These are phyloP conservation scores for Oenanthe javanica DNA, from an alignment of 140 eudicot species.

Conservation along the genomic window DNA sequence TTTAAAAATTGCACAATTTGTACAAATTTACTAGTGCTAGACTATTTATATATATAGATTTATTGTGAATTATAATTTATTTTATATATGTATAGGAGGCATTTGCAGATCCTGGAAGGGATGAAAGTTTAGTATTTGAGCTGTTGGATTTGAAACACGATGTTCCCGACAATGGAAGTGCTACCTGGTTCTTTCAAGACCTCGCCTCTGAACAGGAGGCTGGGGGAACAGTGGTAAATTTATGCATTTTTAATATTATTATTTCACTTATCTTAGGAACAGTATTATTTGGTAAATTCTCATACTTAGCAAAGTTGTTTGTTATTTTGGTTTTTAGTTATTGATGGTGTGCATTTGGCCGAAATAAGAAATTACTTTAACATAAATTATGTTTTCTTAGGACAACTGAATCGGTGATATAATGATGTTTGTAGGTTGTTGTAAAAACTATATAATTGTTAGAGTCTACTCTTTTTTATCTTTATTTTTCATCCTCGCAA, in stretches of 20 bases:
- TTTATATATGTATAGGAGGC: slow-evolving; percentile 50
- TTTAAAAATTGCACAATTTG: too few relatives aligned
- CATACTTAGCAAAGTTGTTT: neutral
- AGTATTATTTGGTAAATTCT: too few relatives aligned
- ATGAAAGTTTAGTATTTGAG: slow-evolving; percentile 74
- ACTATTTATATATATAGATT: neutral
- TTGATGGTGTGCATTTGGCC: neutral
- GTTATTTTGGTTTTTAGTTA: neutral
- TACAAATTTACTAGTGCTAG: too few relatives aligned
- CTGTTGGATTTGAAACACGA: slow-evolving; percentile 65
- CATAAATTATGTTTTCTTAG: neutral
- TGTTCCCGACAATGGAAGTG: slow-evolving; percentile 72
- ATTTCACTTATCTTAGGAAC: too few relatives aligned
- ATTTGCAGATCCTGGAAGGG: slow-evolving; percentile 76
- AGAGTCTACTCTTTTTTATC: neutral
- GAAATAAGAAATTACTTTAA: too few relatives aligned
- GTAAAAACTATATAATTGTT: too few relatives aligned
- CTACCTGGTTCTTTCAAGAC: slow-evolving; percentile 92
- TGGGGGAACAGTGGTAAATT: slow-evolving; percentile 49
- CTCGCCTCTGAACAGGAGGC: slow-evolving; percentile 90
- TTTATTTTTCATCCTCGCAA: neutral
- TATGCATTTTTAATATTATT: too few relatives aligned
- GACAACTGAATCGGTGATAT: neutral
- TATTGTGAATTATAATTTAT: neutral
- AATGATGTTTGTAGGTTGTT: neutral